Evolutionary conservation across 2,329 filamentous ascomycete species (phyloP).

Genomic region (Fusarium dlaminii): DNA sequence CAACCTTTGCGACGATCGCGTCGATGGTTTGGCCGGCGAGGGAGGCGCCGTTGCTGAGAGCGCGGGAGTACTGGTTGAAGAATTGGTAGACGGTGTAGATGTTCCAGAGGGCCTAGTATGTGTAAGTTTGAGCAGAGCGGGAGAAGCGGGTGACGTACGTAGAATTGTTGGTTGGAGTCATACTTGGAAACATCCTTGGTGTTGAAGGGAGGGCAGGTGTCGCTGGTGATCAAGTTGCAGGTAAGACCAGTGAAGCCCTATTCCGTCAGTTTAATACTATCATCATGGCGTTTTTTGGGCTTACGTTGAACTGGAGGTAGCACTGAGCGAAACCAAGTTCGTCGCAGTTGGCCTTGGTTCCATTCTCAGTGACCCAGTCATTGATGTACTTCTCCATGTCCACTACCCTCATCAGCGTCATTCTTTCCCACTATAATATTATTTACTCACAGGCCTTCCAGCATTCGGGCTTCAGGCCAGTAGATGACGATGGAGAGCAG

Average conservation of each 20-base stretch:
- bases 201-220: constrained; percentile 16
- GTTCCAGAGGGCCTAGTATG: background rate
- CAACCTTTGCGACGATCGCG: constrained; percentile 10
- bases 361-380: constrained; percentile 16
- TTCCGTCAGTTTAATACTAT: fast-evolving
- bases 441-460: constrained; percentile 12
- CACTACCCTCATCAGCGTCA: background rate
- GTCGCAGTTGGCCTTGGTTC: constrained; percentile 1
- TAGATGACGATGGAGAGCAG: constrained; percentile 3
- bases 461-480: constrained; percentile 14
- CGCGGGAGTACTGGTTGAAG: constrained; percentile 20
- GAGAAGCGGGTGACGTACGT: too few species aligned
- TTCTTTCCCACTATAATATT: fast-evolving
- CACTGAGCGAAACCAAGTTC: constrained; percentile 20
- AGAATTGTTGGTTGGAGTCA: constrained; percentile 20
- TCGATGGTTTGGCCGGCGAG: constrained; percentile 20
- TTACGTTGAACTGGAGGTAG: constrained; percentile 13
- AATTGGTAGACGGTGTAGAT: constrained; percentile 27
- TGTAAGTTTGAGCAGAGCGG: too few species aligned
- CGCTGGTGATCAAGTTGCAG: constrained; percentile 16
- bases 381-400: constrained; percentile 26
- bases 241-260: constrained; percentile 16
- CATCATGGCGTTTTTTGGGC: fast-evolving
- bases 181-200: constrained; percentile 14
- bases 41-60: constrained; percentile 14